Conservation (phyloP, 163 green algal genomes). For the Prototheca cutis region DNA sequence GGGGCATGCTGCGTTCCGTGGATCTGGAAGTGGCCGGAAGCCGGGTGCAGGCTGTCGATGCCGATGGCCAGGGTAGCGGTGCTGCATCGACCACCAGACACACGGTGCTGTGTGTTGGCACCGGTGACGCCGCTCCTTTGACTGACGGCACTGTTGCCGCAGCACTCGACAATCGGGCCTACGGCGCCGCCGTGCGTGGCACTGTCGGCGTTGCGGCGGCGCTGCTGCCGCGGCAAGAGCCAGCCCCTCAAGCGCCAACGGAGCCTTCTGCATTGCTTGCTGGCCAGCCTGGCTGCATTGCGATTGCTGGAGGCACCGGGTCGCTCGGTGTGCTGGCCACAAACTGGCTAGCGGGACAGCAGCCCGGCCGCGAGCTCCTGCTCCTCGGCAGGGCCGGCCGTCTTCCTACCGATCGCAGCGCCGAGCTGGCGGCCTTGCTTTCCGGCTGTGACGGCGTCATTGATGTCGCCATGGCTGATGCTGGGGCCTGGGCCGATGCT, state of each 20-base stretch:
- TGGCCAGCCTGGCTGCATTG: too few species aligned
- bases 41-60: neutral
- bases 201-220: neutral
- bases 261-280: too few species aligned
- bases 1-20: constrained; percentile 24
- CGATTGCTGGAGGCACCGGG: constrained; percentile 54
- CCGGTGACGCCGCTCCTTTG: too few species aligned
- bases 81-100: too few species aligned
- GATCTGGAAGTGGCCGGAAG: constrained; percentile 7
- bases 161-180: neutral
- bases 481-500: constrained; percentile 4
- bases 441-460: neutral
- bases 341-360: constrained; percentile 19
- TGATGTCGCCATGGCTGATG: constrained; percentile 11
- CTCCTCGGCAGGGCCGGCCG: constrained; percentile 16
- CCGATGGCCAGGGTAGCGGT: too few species aligned
- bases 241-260: too few species aligned
- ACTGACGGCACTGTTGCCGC: too few species aligned
- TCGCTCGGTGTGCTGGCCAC: constrained; percentile 42
- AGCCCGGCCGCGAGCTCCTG: neutral
- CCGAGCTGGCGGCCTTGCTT: constrained; percentile 6
- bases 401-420: neutral
- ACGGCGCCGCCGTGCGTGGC: neutral
- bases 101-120: too few species aligned
- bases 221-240: neutral